Evolutionary conservation across 495 filamentous ascomycete genomes (phyloP).

Genomic region (Aspergillus baeticus): DNA sequence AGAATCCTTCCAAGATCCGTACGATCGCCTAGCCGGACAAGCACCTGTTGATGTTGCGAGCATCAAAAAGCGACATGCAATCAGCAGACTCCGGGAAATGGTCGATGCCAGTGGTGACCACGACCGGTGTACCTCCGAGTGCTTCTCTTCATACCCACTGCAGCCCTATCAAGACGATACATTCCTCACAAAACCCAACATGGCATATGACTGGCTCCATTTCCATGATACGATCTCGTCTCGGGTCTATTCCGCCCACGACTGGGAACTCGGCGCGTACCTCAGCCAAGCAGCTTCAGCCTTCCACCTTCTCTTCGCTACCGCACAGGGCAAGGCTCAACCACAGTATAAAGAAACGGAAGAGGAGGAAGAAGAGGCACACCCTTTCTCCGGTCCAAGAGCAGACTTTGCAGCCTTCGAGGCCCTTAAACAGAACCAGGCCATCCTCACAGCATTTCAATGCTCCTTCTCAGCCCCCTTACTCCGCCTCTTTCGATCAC

Average conservation of each 20-base stretch:
- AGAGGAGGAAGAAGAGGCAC: constrained; percentile 50
- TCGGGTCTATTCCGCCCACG: constrained; percentile 70
- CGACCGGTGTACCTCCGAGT: constrained; percentile 79
- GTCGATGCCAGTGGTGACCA: constrained; percentile 85
- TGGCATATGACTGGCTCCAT: constrained; percentile 89
- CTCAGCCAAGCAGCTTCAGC: constrained; percentile 80
- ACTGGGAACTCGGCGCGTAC: constrained; percentile 86
- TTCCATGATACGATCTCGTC: constrained; percentile 85
- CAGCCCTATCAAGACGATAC: constrained; percentile 91
- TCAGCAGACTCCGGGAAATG: constrained; percentile 80
- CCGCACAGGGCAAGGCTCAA: constrained; percentile 34
- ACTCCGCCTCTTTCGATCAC: constrained; percentile 70
- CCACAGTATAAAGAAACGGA: constrained; percentile 40
- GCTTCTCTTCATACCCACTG: constrained; percentile 80
- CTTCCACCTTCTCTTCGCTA: constrained; percentile 88
- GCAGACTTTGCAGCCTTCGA: constrained; percentile 81
- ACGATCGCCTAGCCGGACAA: constrained; percentile 26
- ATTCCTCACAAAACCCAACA: constrained; percentile 80
- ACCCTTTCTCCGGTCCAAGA: constrained; percentile 75
- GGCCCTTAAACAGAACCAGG: constrained; percentile 65
- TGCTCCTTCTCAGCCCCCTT: constrained; percentile 58
- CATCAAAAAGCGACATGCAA: constrained; percentile 70
- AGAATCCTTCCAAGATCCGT: constrained; percentile 35
- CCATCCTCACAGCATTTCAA: constrained; percentile 52
- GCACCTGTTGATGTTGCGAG: constrained; percentile 62